These are phyloP conservation scores for Pinus tabuliformis DNA, from an alignment of 75 land plant species.

Conservation along the genomic window DNA sequence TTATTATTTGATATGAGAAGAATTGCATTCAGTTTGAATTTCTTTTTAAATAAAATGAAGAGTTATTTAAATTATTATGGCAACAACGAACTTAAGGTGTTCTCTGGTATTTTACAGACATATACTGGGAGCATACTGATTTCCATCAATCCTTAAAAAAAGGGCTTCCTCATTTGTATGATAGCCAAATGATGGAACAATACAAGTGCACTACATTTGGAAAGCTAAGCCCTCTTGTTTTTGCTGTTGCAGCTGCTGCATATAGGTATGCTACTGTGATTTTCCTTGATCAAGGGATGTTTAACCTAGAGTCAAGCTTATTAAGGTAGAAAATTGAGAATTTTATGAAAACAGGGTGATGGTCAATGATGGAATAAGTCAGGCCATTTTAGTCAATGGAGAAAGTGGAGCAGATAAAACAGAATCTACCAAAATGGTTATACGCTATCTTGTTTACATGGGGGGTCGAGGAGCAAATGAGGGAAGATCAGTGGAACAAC, in stretches of 20 bases:
- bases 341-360: slow-evolving; percentile 50
- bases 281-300: not conserved
- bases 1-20: not conserved
- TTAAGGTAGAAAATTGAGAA: not conserved
- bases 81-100: not conserved
- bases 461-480: slow-evolving; percentile 82
- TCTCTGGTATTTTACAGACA: slow-evolving; percentile 48
- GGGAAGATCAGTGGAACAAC: slow-evolving; percentile 86
- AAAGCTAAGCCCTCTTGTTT: slow-evolving; percentile 90
- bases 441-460: slow-evolving; percentile 93
- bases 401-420: slow-evolving; percentile 98
- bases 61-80: not conserved
- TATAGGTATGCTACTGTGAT: slow-evolving; percentile 47
- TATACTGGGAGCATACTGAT: slow-evolving; percentile 91
- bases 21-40: not conserved
- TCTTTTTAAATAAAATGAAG: not conserved
- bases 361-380: slow-evolving; percentile 77
- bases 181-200: slow-evolving; percentile 93
- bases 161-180: slow-evolving; percentile 77
- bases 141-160: slow-evolving; percentile 85
- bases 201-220: slow-evolving; percentile 86
- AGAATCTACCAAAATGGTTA: slow-evolving; percentile 83
- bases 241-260: slow-evolving; percentile 88
- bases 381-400: slow-evolving; percentile 89
- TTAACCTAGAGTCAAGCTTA: not conserved